A percentile compares a stretch with the other conserved stretches of the same genome.
phyloP scores from a whole-genome alignment of 495 filamentous ascomycete species.

The Neurospora pannonica region DNA sequence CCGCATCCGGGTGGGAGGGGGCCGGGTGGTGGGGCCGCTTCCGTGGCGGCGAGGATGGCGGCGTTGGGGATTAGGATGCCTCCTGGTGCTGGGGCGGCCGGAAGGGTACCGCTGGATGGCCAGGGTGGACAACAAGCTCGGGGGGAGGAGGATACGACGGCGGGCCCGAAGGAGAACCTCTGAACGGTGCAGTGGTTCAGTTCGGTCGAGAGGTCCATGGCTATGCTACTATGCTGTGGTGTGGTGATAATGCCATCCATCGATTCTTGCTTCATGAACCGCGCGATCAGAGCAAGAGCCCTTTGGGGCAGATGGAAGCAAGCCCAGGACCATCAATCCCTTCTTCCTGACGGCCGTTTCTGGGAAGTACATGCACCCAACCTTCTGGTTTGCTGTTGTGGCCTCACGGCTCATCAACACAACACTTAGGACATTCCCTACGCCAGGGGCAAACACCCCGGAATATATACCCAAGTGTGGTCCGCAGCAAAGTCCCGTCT shows the following conservation, averaged over 20 bases:
- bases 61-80: constrained; percentile 26
- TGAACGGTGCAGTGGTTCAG: constrained; percentile 5
- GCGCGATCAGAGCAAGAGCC: not conserved
- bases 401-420: not conserved
- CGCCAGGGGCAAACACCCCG: not conserved
- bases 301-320: not conserved
- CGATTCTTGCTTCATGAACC: not conserved
- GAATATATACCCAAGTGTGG: not conserved
- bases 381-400: not conserved
- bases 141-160: not conserved
- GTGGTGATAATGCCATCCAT: not conserved
- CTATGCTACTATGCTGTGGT: not conserved
- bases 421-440: not conserved
- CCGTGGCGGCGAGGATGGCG: constrained; percentile 10
- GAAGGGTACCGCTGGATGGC: not conserved
- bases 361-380: too few relatives aligned
- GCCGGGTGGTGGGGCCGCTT: constrained; percentile 8
- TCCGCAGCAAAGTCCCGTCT: not conserved
- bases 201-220: not conserved
- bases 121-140: not conserved
- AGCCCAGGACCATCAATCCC: not conserved
- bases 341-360: too few relatives aligned
- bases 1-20: not conserved
- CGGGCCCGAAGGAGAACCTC: constrained; percentile 14
- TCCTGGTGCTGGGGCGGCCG: constrained; percentile 7